Evolutionary conservation across 1,284 basidiomycete genomes (phyloP), one percentile per base, ranked within the genome.

Genomic region (Sphaerobolus stellatus): DNA sequence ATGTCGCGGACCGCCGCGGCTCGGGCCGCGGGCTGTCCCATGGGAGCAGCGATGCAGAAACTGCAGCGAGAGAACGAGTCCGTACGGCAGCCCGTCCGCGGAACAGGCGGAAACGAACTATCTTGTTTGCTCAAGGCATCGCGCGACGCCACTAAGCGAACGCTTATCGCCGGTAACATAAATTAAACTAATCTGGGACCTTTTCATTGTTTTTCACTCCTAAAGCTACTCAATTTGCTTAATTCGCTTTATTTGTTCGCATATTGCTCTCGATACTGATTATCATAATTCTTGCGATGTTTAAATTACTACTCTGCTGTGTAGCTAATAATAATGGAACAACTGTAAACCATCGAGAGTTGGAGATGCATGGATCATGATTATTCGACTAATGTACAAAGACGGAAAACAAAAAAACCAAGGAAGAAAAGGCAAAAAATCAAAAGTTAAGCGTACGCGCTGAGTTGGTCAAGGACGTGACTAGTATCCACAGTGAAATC

Each of bases 91-190:
- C 80, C 77, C n/a, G 76, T 74, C n/a, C 76, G 78, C 24, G 94
- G 94, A 1, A 97, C 94, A 0, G 94, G 94, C 20, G 94, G 94
- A 4, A 96, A 87, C 57, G 84, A 88, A 50, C 74, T 97, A 24
- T 82, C 91, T 16, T 72, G 82, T 25, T 81, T 96, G 50, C 76
- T 98, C 59, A 97, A 96, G 71, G 84, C 88, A 14, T 92, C 90
- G 25, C 80, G 94, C 56, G 93, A 96, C 63, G 90, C 94, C 29
- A 97, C 94, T 7, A 70, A 74, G 48, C 82, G 85, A n/a, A 80
- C 92, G 9, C 68, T 78, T 34, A 40, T 68, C 5, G 27, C 47
- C 36, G 58, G 50, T 22, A 61, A 61, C 28, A 7, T 62, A 74
- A 53, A 59, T 86, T 58, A 78, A 71, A 24, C 36, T 38, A 22